Evolutionary conservation across 306 rosid genomes (phyloP).

Genomic region (Morella rubra): DNA sequence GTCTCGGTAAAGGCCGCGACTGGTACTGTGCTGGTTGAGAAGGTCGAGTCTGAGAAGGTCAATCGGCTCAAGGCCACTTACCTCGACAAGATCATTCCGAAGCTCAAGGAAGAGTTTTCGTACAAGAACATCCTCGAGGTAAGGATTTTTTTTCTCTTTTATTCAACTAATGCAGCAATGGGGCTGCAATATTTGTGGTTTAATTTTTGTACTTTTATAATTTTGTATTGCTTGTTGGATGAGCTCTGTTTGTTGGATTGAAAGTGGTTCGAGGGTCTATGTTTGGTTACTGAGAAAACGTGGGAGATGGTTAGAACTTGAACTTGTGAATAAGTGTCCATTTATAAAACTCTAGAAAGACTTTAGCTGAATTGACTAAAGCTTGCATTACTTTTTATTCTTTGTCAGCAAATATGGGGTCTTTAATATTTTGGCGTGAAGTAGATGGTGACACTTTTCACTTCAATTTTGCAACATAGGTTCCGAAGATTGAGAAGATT

Average conservation of each 20-base stretch:
- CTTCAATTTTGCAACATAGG: slow-evolving; percentile 45
- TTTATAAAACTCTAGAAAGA: too few species aligned
- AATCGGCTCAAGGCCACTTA: slow-evolving; percentile 63
- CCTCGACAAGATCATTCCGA: slow-evolving; percentile 62
- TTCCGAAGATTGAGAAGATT: slow-evolving; percentile 85
- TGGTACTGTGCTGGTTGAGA: slow-evolving; percentile 70
- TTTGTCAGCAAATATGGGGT: background rate
- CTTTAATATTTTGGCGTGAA: background rate
- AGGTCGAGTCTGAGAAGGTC: slow-evolving; percentile 66
- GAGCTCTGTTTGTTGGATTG: background rate
- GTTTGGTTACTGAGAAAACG: slow-evolving; percentile 20
- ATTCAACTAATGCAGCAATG: background rate
- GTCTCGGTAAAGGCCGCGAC: slow-evolving; percentile 60
- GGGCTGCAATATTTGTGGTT: too few species aligned
- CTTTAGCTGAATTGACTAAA: background rate
- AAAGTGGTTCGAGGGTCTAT: background rate
- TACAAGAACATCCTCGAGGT: slow-evolving; percentile 76
- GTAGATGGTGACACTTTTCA: background rate
- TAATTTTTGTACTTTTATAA: background rate
- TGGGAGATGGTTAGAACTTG: background rate
- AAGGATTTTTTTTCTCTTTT: background rate
- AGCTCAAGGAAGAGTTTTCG: slow-evolving; percentile 86
- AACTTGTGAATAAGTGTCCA: background rate
- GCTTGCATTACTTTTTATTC: background rate
- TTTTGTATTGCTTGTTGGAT: background rate